Evolutionary conservation across 805 yeast genomes (phyloP).

Genomic region (Pichia paraexigua): DNA sequence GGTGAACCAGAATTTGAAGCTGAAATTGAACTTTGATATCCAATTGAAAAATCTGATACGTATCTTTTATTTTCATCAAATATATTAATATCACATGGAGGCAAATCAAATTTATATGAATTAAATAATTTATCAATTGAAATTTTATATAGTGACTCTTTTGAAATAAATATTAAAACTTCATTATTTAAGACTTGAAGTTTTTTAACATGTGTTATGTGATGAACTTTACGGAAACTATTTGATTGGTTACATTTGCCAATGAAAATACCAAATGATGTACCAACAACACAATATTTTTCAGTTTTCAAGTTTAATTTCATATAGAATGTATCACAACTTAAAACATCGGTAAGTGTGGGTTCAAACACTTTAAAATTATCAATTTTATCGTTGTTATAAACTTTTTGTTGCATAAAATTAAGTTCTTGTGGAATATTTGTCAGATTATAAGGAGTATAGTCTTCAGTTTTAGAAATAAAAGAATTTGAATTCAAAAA

Average conservation of each 20-base stretch:
- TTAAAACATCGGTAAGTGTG: constrained; percentile 2
- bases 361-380: constrained; percentile 1
- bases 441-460: constrained; percentile 13
- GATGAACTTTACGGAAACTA: constrained; percentile 54
- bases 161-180: constrained; percentile 50
- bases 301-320: constrained; percentile 8
- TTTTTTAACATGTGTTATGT: constrained; percentile 44
- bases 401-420: not conserved
- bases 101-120: constrained; percentile 43
- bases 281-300: constrained; percentile 47
- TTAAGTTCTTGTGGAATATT: constrained; percentile 3
- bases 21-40: constrained; percentile 55
- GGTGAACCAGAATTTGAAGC: constrained; percentile 22
- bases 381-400: not conserved
- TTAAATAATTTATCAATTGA: constrained; percentile 54
- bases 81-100: constrained; percentile 30
- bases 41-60: constrained; percentile 58
- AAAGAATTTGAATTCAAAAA: constrained; percentile 12
- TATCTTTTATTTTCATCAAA: constrained; percentile 28
- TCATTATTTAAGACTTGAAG: constrained; percentile 53
- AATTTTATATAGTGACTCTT: constrained; percentile 51
- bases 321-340: constrained; percentile 6
- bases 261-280: constrained; percentile 56
- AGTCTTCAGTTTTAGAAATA: constrained; percentile 18
- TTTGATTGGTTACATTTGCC: constrained; percentile 31